These are phyloP conservation scores for Pseudoneurospora amorphoporcata DNA, from an alignment of 495 filamentous ascomycete genomes.

Conservation along the genomic window DNA sequence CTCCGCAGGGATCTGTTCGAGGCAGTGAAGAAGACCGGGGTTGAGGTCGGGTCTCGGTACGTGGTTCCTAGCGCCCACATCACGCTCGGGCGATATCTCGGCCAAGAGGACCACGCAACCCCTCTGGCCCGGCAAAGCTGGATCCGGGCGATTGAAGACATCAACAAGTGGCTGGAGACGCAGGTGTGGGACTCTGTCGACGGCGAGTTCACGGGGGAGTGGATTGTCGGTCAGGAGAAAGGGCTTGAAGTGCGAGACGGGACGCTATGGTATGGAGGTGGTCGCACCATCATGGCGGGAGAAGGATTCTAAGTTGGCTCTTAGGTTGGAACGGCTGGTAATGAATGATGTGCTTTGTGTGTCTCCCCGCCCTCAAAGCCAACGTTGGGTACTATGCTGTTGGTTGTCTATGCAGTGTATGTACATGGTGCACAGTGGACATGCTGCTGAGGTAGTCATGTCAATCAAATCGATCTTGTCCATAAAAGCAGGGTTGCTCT, in stretches of 20 bases:
- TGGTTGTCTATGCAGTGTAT: neutral
- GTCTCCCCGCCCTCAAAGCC: neutral
- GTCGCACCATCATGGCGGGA: constrained; percentile 50
- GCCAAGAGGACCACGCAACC: constrained; percentile 36
- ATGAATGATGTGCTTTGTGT: neutral
- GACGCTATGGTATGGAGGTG: constrained; percentile 75
- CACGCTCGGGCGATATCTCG: constrained; percentile 73
- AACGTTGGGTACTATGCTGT: neutral
- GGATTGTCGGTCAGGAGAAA: constrained; percentile 68
- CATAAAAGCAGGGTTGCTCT: neutral
- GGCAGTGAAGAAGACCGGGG: constrained; percentile 44
- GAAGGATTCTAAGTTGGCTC: constrained; percentile 41
- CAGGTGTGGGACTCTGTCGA: constrained; percentile 53
- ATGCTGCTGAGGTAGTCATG: neutral
- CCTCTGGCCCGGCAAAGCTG: constrained; percentile 44
- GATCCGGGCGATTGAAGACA: constrained; percentile 57
- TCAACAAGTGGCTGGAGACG: constrained; percentile 60
- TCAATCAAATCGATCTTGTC: neutral
- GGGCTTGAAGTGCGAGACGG: constrained; percentile 63
- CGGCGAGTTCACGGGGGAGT: constrained; percentile 38
- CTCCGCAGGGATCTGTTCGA: constrained; percentile 68
- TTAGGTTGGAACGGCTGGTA: neutral
- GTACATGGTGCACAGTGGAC: neutral
- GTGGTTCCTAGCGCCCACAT: constrained; percentile 80
- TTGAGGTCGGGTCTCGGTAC: constrained; percentile 62